Conservation (phyloP, 2,329 filamentous ascomycete species). For the Colletotrichum nymphaeae region DNA sequence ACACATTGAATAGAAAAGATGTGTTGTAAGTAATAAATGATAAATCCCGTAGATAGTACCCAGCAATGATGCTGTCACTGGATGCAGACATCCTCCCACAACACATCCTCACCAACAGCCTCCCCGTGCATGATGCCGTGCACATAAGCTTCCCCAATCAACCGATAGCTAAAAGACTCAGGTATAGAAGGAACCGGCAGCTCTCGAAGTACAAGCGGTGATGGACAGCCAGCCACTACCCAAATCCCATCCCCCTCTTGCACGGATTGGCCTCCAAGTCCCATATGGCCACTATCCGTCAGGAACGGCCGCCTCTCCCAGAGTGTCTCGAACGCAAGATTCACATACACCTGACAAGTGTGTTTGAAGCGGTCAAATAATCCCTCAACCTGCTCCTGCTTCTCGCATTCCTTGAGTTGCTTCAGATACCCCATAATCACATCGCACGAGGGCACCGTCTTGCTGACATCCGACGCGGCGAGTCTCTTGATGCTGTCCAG, state of each 20-base stretch:
- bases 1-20: too few species aligned
- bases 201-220: constrained; percentile 9
- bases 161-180: neutral
- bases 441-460: neutral
- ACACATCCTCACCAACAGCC: neutral
- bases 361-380: constrained; percentile 15
- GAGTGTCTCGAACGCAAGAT: constrained; percentile 23
- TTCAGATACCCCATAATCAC: constrained; percentile 10
- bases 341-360: constrained; percentile 22
- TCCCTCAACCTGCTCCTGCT: neutral
- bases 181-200: neutral
- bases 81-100: constrained; percentile 18
- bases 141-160: constrained; percentile 18
- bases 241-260: constrained; percentile 16
- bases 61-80: neutral
- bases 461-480: constrained; percentile 11
- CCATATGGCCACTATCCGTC: constrained; percentile 17
- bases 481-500: constrained; percentile 15
- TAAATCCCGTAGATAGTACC: neutral
- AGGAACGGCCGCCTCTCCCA: constrained; percentile 23
- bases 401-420: neutral
- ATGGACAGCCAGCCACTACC: constrained; percentile 23
- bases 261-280: constrained; percentile 16
- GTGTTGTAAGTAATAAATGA: too few species aligned
- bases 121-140: constrained; percentile 34